Conservation (phyloP, 805 yeast species). For the Myxozyma mucilagina region DNA sequence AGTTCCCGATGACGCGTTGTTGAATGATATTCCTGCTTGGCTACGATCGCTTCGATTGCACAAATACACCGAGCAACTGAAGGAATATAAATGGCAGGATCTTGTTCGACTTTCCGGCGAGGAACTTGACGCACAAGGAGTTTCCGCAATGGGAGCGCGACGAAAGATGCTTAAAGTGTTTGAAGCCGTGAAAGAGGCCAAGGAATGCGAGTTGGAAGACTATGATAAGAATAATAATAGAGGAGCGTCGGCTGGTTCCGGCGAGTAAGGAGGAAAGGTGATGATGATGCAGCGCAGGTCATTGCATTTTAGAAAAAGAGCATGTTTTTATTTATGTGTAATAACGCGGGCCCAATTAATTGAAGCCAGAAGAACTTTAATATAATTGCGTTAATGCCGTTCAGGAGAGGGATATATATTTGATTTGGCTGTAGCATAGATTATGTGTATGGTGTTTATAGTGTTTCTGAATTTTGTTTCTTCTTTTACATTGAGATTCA, state of each 20-base stretch:
- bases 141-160: conserved; percentile 92
- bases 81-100: conserved; percentile 74
- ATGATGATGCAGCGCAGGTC: neutral
- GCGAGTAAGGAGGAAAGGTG: neutral
- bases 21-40: conserved; percentile 89
- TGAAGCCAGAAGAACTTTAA: no score
- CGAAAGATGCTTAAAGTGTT: conserved; percentile 91
- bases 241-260: conserved; percentile 2
- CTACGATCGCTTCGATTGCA: conserved; percentile 84
- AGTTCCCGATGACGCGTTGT: conserved; percentile 37
- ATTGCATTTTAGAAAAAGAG: neutral
- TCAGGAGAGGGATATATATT: no score
- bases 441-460: neutral
- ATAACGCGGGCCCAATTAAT: no score
- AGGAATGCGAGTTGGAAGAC: conserved; percentile 8
- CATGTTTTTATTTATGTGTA: neutral
- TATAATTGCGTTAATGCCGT: no score
- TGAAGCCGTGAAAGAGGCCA: conserved; percentile 66
- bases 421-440: neutral
- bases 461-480: neutral
- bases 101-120: conserved; percentile 70
- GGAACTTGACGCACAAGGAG: conserved; percentile 75
- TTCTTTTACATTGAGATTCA: no score
- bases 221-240: neutral
- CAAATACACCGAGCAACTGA: conserved; percentile 85